phyloP scores from a whole-genome alignment of 2,329 filamentous ascomycete genomes.

The Macrophomina pseudophaseolina region DNA sequence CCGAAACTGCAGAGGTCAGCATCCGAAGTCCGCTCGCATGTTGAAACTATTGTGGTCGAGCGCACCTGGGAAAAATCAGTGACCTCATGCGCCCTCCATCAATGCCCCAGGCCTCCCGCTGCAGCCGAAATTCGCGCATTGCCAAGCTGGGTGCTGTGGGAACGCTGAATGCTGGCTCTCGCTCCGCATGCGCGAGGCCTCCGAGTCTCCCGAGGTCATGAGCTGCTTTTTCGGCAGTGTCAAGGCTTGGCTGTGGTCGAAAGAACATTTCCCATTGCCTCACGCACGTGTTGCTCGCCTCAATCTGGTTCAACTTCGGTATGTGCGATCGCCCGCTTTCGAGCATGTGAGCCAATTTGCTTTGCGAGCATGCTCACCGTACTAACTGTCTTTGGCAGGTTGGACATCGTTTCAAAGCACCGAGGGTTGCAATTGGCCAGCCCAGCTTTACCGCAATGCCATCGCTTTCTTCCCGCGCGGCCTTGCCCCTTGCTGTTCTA shows the following conservation, averaged over 20 bases:
- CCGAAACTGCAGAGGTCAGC: background rate
- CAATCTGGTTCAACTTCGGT: slow-evolving; percentile 2
- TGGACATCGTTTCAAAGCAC: too few relatives aligned
- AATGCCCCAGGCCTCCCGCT: background rate
- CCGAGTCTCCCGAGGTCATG: background rate
- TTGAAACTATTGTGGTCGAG: background rate
- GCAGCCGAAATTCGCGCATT: background rate
- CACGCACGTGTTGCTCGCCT: slow-evolving; percentile 2
- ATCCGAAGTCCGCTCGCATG: background rate
- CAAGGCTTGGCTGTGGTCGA: background rate
- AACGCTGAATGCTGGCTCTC: background rate
- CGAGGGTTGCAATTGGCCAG: background rate
- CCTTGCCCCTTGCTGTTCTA: background rate
- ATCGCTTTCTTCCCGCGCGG: background rate
- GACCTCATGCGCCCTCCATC: background rate
- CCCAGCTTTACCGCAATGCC: background rate
- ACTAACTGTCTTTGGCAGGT: slow-evolving; percentile 2
- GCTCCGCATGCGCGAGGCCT: background rate
- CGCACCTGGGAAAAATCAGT: background rate
- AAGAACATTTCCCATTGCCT: background rate
- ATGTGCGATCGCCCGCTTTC: background rate
- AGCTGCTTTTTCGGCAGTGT: background rate
- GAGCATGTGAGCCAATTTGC: background rate
- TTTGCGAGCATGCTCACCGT: background rate
- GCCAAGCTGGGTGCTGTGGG: background rate